Evolutionary conservation across 352 stramenopile genomes (phyloP).

Genomic region (Elongisporangium anandrum): DNA sequence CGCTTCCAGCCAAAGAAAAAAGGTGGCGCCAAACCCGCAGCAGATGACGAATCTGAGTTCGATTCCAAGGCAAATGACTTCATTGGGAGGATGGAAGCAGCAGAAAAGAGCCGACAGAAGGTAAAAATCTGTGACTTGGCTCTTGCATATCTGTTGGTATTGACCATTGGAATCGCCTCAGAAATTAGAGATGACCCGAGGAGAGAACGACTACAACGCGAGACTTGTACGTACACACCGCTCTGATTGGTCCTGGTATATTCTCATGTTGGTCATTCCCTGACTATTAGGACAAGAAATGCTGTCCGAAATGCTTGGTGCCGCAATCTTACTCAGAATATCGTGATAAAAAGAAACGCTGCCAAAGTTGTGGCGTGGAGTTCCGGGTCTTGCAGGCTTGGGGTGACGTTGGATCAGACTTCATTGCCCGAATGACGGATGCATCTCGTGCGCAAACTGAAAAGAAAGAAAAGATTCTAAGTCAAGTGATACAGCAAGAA

Average conservation of each 20-base stretch:
- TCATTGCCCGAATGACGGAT: slow-evolving; percentile 57
- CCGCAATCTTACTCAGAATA: slow-evolving; percentile 78
- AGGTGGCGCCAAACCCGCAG: slow-evolving; percentile 11
- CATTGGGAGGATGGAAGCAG: slow-evolving; percentile 72
- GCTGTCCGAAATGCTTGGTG: slow-evolving; percentile 60
- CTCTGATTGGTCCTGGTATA: too few species aligned
- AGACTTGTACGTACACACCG: slow-evolving; percentile 25
- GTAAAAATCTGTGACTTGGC: slow-evolving; percentile 14
- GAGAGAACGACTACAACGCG: slow-evolving; percentile 73
- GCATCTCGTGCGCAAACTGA: slow-evolving; percentile 31
- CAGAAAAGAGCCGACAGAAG: slow-evolving; percentile 76
- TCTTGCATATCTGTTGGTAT: background rate
- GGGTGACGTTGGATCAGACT: slow-evolving; percentile 62
- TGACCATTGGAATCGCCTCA: slow-evolving; percentile 10
- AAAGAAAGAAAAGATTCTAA: slow-evolving; percentile 47
- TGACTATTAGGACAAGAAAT: slow-evolving; percentile 69
- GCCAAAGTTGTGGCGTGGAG: slow-evolving; percentile 71
- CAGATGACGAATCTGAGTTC: slow-evolving; percentile 20
- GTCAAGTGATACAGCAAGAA: slow-evolving; percentile 35
- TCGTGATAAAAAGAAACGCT: slow-evolving; percentile 86
- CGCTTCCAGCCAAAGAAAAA: slow-evolving; percentile 46
- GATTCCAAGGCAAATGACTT: slow-evolving; percentile 39
- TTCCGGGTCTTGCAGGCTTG: slow-evolving; percentile 72
- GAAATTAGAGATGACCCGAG: slow-evolving; percentile 68
- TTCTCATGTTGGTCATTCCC: background rate